These are phyloP conservation scores for Fragilaria radians DNA, from an alignment of 108 stramenopile species.

Conservation along the genomic window DNA sequence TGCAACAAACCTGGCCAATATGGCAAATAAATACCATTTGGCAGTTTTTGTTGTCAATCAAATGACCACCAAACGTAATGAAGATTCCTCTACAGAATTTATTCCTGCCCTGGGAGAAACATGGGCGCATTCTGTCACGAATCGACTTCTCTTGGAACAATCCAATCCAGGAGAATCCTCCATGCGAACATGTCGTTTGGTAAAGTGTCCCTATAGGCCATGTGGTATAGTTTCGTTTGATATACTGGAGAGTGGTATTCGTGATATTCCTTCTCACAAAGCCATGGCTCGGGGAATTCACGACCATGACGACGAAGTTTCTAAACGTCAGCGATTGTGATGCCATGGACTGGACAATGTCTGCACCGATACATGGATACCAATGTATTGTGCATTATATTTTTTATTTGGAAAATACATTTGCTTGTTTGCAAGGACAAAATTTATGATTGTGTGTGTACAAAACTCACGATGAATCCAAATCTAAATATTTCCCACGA, in stretches of 20 bases:
- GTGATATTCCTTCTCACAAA: too few species aligned
- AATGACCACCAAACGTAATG: conserved; percentile 80
- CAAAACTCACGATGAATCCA: too few species aligned
- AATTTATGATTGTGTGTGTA: too few species aligned
- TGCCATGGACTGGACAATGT: too few species aligned
- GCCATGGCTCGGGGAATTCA: too few species aligned
- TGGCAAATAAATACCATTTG: conserved; percentile 55
- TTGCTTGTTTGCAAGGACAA: too few species aligned
- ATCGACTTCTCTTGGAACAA: conserved; percentile 49
- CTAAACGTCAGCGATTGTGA: too few species aligned
- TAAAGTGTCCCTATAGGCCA: conserved; percentile 71
- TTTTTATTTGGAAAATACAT: too few species aligned
- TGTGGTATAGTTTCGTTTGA: conserved; percentile 47
- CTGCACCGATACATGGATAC: too few species aligned
- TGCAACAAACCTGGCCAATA: conserved; percentile 59
- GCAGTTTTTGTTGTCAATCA: conserved; percentile 92
- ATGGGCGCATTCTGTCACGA: conserved; percentile 92
- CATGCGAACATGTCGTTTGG: conserved; percentile 41
- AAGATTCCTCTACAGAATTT: conserved; percentile 19
- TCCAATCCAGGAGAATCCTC: conserved; percentile 8
- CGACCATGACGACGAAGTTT: too few species aligned
- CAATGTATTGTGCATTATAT: too few species aligned
- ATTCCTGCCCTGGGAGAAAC: conserved; percentile 92
- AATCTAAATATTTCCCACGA: too few species aligned
- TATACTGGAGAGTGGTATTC: conserved; percentile 51